Evolutionary conservation across 257 asterid genomes (phyloP).

Genomic region (Solanum sparsipilum): DNA sequence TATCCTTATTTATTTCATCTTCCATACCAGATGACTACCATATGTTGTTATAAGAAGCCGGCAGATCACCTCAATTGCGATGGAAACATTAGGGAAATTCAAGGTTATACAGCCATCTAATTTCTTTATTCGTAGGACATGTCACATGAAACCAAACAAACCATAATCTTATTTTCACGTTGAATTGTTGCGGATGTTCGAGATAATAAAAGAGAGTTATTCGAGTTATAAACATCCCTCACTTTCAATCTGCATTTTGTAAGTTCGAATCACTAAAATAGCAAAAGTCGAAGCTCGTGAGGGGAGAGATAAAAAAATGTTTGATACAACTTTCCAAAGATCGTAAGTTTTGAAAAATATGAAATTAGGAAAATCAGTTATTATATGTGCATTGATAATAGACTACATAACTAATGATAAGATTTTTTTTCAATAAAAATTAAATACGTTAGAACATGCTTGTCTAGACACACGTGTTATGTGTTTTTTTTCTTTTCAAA

Average conservation of each 20-base stretch:
- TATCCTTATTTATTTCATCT: too few species aligned
- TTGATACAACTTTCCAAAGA: neutral
- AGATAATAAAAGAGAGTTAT: too few species aligned
- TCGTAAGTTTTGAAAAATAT: neutral
- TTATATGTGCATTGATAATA: neutral
- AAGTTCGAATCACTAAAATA: too few species aligned
- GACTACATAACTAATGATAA: neutral
- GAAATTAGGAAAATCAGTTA: neutral
- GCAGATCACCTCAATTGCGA: neutral
- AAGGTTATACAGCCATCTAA: neutral
- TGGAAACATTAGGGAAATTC: neutral
- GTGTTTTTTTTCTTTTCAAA: neutral
- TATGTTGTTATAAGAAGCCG: neutral
- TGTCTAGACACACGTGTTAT: neutral
- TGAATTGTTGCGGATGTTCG: neutral
- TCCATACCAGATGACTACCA: neutral
- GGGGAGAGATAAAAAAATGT: neutral
- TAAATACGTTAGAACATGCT: neutral
- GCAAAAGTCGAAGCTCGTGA: fast-evolving
- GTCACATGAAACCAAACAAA: neutral
- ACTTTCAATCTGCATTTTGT: fast-evolving
- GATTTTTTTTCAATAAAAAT: neutral
- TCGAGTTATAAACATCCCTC: fast-evolving
- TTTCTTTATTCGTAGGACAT: neutral
- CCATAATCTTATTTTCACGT: neutral